Conservation (phyloP, 768 basidiomycete species). For the Tylopilus cervinicoccineus region DNA sequence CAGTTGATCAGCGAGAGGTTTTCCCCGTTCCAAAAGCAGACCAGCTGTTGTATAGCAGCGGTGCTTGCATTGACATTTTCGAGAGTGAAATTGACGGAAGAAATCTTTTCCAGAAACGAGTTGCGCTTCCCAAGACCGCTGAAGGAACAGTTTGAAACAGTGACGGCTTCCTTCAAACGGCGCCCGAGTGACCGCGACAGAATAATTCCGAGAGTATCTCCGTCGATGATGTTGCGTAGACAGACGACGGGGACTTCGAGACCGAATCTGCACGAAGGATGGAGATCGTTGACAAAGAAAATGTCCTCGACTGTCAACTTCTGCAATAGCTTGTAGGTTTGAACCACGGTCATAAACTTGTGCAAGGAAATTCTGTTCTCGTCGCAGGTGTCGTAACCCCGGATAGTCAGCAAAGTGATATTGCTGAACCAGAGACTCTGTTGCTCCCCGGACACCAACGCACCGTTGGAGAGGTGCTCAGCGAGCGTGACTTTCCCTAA, state of each 20-base stretch:
- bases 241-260: conserved; percentile 2
- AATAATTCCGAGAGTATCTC: background rate
- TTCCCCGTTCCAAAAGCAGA: conserved; percentile 10
- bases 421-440: conserved; percentile 1
- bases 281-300: conserved; percentile 5
- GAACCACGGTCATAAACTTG: background rate
- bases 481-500: background rate
- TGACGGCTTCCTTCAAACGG: conserved; percentile 3
- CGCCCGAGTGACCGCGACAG: conserved; percentile 1
- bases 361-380: conserved; percentile 1
- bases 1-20: conserved; percentile 4
- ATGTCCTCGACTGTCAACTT: conserved; percentile 5
- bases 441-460: background rate
- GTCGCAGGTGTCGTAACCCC: background rate
- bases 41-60: background rate
- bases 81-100: conserved; percentile 2
- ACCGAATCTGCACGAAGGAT: conserved; percentile 1
- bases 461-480: background rate
- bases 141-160: conserved; percentile 2
- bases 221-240: background rate
- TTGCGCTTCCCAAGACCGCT: background rate
- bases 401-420: conserved; percentile 2
- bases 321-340: background rate
- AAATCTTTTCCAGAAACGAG: background rate
- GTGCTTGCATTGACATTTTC: background rate